phyloP scores from a whole-genome alignment of 2,329 filamentous ascomycete species.

The Aspergillus sp. region DNA sequence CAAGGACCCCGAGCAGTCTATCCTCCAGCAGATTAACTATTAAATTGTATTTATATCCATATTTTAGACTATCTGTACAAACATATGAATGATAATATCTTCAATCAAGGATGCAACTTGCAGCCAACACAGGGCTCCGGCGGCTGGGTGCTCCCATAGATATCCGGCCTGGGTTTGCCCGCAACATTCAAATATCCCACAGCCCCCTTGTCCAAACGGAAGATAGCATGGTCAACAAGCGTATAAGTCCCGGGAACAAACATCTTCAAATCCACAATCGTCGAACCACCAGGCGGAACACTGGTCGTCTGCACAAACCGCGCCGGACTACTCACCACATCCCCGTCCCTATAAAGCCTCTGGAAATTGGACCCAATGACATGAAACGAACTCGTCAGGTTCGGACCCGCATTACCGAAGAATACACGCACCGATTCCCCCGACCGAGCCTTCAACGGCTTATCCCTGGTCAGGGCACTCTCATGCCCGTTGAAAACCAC shows the following conservation, averaged over 20 bases:
- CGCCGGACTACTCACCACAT: not conserved
- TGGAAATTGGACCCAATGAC: not conserved
- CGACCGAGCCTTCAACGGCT: not conserved
- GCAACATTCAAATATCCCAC: slow-evolving; percentile 38
- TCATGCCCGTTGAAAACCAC: not conserved
- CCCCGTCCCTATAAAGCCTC: not conserved
- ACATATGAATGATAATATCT: not conserved
- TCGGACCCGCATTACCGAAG: not conserved
- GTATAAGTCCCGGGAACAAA: not conserved
- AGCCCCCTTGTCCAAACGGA: slow-evolving; percentile 35
- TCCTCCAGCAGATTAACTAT: too few relatives aligned
- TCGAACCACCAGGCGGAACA: not conserved
- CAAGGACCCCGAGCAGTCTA: too few relatives aligned
- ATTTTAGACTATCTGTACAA: too few relatives aligned
- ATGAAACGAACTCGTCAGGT: not conserved
- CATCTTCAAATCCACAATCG: not conserved
- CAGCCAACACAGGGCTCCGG: not conserved
- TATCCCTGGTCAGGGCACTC: not conserved
- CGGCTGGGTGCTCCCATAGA: slow-evolving; percentile 4
- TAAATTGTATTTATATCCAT: too few relatives aligned
- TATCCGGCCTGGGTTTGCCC: slow-evolving; percentile 27
- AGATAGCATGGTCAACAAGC: slow-evolving; percentile 28
- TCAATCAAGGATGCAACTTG: not conserved
- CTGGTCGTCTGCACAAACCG: not conserved
- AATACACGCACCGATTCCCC: not conserved